Evolutionary conservation across 2,329 filamentous ascomycete genomes (phyloP), one percentile per base, ranked within the genome.

Genomic region (Talaromyces islandicus): DNA sequence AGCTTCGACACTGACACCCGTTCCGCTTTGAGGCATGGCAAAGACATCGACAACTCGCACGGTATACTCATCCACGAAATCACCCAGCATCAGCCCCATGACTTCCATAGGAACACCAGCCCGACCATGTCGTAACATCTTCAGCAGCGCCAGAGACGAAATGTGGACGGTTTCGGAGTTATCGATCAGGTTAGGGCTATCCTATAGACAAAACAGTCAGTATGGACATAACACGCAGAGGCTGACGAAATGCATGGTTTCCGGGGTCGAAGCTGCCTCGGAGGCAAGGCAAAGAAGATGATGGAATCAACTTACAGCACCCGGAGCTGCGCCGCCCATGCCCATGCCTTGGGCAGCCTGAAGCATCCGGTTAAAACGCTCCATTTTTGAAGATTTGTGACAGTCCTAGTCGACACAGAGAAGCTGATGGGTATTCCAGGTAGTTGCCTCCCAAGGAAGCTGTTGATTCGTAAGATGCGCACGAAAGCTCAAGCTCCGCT

Each of bases 151-250:
- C 63, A 99, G 86, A 54, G 94, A 99, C 57, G 94, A 99, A 70
- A 99, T 99, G 81, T 99, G 96, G 68, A 99, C 94, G 35, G 94
- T 99, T 81, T 99, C 94, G 70, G 93, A 96, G 81, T 99, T 99
- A 76, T 99, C 94, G 76, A 99, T 95, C 63, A 99, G 85, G 73
- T 89, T 92, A 43, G 86, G 84, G 68, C 93, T 94, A 70, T 97
- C 93, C 91, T 96, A 67, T 29, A 53, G 35, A 46, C 38, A 32
- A 17, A 55, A 2, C 43, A 11, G 25, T 58, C 51, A 58, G 59
- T 24, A 46, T 24, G 10, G 9, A 46, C 19, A 11, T 11, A 24
- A 24, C 7, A 46, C 7, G 35, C 14, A 38, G 35, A 38, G 14
- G n/a, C n/a, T n/a, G 35, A 38, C 3, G 19, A 4, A 21, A 43